Evolutionary conservation across 2,329 filamentous ascomycete species (phyloP), one percentile per base, ranked within the genome.

Genomic region (Raffaelea deltoideospora): DNA sequence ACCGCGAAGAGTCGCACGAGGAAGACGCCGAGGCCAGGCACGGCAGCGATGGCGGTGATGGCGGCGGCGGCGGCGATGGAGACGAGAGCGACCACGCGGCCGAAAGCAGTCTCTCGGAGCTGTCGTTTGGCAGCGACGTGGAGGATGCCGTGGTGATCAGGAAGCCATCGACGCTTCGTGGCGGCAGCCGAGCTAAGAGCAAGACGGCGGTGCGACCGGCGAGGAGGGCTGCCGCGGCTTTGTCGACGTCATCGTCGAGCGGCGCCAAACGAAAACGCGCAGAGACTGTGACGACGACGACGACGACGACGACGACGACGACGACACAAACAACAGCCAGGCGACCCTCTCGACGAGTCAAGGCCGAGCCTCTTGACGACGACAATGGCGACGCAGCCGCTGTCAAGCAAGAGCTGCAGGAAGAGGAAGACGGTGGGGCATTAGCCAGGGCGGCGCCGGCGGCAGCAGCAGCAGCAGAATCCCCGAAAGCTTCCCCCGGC

Each of bases 261-360:
- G 52, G 48, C n/a, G n/a, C n/a, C 36, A 52, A 50, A 51, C 57
- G 49, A 41, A 55, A 47, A 45, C 51, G 41, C 37, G 45, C 40
- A 19, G 43, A 34, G 37, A 43, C 42, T 43, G 58, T 39, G 44
- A 55, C 41, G 3, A 33, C 39, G 14, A 56, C 54, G 1, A 53
- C 54, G 15, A 28, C 30, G 5, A 18, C 26, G 13, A 24, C 27
- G 11, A 20, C 21, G n/a, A 17, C 8, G 33, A 35, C 5, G 37
- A 38, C 26, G 22, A 21, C 31, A 26, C 32, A 6, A 33, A 36
- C 26, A 27, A 34, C n/a, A n/a, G n/a, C n/a, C n/a, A 13, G 23
- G 20, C 35, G 11, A 34, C 13, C 19, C 28, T 14, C 17, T 26
- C 26, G 26, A 5, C 26, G 14, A 14, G 9, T 19, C 29, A n/a